Evolutionary conservation across 805 yeast genomes (phyloP).

Genomic region (Tetrapisispora nanseiensis): DNA sequence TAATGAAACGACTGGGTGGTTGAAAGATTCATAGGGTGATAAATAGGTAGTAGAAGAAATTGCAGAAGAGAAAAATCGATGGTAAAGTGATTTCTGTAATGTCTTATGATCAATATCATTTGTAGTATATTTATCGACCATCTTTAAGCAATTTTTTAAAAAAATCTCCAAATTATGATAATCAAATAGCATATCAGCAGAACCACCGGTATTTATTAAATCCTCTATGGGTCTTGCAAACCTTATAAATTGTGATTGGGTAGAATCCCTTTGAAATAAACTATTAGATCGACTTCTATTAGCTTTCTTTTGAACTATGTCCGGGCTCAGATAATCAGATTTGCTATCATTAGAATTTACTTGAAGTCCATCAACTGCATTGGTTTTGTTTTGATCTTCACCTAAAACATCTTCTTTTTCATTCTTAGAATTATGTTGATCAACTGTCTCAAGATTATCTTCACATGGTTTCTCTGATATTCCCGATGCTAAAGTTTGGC

Average conservation of each 20-base stretch:
- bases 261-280: slow-evolving; percentile 25
- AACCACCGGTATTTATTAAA: slow-evolving; percentile 20
- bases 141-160: slow-evolving; percentile 26
- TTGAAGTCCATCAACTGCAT: neutral
- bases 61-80: slow-evolving; percentile 44
- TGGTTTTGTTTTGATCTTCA: neutral
- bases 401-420: neutral
- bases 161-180: slow-evolving; percentile 32
- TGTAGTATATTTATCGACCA: slow-evolving; percentile 19
- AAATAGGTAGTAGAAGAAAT: slow-evolving; percentile 49
- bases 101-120: slow-evolving; percentile 23
- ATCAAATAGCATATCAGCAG: slow-evolving; percentile 27
- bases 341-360: neutral
- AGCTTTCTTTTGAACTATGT: neutral
- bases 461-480: too few relatives aligned
- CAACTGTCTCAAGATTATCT: neutral
- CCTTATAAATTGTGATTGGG: slow-evolving; percentile 37
- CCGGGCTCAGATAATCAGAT: neutral
- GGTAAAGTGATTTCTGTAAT: slow-evolving; percentile 42
- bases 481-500: too few relatives aligned
- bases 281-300: slow-evolving; percentile 25
- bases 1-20: slow-evolving; percentile 75
- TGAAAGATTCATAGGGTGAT: slow-evolving; percentile 74
- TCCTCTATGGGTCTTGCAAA: slow-evolving; percentile 36
- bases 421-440: neutral